Conservation (phyloP, 805 yeast species). For the Pichia phayaonensis region DNA sequence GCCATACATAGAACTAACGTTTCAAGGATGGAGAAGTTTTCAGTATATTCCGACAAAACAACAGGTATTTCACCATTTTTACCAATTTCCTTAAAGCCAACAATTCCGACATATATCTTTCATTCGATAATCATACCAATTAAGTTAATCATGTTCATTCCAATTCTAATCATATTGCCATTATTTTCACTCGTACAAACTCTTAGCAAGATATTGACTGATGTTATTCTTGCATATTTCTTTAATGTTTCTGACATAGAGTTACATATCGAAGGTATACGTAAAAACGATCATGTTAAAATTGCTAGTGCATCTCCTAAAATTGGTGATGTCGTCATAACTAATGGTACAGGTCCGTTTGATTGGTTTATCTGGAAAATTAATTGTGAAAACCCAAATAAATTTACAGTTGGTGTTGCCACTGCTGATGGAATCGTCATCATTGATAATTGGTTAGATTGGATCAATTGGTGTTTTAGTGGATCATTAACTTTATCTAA, state of each 20-base stretch:
- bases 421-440: constrained; percentile 9
- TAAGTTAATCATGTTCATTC: constrained; percentile 12
- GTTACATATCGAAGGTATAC: constrained; percentile 41
- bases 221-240: constrained; percentile 26
- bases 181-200: constrained; percentile 12
- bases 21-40: constrained; percentile 67
- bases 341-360: constrained; percentile 53
- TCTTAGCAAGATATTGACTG: constrained; percentile 10
- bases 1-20: neutral
- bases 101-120: constrained; percentile 3
- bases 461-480: constrained; percentile 11
- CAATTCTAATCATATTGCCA: constrained; percentile 20
- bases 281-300: constrained; percentile 32
- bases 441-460: constrained; percentile 1
- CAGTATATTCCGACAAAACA: constrained; percentile 80
- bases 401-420: constrained; percentile 17
- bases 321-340: constrained; percentile 43
- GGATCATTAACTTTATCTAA: constrained; percentile 7
- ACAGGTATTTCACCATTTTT: constrained; percentile 91
- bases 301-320: constrained; percentile 30
- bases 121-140: constrained; percentile 7
- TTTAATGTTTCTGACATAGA: constrained; percentile 26
- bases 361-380: constrained; percentile 37
- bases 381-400: constrained; percentile 7
- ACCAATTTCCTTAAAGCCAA: constrained; percentile 37